Percentiles rank a stretch among this genome's conserved stretches.
phyloP scores from a whole-genome alignment of 129 eudicot genomes.

The carrot (Daucus carota) region DNA sequence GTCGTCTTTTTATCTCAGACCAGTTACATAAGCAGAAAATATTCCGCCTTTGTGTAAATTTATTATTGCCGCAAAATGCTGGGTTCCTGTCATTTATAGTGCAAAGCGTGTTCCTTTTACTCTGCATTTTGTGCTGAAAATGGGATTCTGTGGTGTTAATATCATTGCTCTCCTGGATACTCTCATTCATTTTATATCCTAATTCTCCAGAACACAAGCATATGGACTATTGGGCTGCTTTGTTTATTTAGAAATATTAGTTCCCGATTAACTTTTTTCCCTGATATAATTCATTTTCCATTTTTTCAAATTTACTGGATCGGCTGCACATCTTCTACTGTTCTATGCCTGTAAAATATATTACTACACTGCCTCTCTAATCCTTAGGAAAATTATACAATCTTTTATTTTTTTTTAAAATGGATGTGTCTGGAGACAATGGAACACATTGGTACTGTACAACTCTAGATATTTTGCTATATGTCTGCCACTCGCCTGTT shows the following conservation, averaged over 20 bases:
- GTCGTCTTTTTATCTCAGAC: slow-evolving; percentile 1
- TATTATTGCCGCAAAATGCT: neutral
- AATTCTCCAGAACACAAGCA: neutral
- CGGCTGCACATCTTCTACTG: neutral
- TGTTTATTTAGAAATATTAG: neutral
- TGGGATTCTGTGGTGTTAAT: neutral
- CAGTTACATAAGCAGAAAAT: neutral
- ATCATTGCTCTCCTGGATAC: neutral
- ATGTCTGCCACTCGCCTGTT: too few relatives aligned
- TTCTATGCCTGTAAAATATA: neutral
- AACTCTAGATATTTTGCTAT: neutral
- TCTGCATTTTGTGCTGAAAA: neutral
- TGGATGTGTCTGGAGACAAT: neutral
- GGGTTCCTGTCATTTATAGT: neutral
- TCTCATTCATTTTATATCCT: neutral
- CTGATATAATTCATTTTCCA: neutral
- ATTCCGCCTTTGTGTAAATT: neutral
- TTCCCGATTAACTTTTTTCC: neutral
- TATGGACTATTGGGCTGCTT: neutral
- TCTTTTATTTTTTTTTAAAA: neutral
- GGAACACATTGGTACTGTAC: neutral
- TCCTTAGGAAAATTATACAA: neutral
- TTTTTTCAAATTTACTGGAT: neutral
- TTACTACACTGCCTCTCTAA: neutral
- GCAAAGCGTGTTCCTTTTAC: neutral